phyloP scores from a whole-genome alignment of 176 grass and related monocot genomes.

The Musa beccarii region DNA sequence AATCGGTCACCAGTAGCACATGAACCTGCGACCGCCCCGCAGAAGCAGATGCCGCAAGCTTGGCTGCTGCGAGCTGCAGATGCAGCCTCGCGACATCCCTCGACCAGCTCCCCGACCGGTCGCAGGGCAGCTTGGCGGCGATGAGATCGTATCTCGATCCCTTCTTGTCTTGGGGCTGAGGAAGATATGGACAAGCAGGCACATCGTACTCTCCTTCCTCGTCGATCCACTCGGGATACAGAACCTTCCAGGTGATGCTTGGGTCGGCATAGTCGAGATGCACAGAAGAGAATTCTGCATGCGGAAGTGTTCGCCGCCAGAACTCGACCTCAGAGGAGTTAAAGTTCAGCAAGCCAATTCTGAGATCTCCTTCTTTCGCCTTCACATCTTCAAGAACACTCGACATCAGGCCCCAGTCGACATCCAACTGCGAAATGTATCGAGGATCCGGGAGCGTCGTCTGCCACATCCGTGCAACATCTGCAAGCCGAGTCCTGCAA shows the following conservation, averaged over 20 bases:
- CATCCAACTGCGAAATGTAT: not conserved
- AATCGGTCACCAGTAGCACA: not conserved
- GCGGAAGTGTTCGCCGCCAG: not conserved
- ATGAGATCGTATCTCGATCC: not conserved
- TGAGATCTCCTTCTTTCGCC: not conserved
- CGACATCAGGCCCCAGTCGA: not conserved
- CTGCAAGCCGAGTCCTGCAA: not conserved
- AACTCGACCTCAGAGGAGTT: not conserved
- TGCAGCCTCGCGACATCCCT: conserved; percentile 3
- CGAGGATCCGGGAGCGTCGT: not conserved
- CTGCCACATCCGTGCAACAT: not conserved
- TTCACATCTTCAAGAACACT: not conserved
- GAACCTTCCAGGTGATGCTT: not conserved
- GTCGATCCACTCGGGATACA: conserved; percentile 7
- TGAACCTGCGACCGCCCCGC: not conserved
- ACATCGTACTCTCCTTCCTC: not conserved
- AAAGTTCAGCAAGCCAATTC: not conserved
- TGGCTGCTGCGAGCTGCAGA: conserved; percentile 2
- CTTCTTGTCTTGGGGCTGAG: not conserved
- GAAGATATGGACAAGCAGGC: not conserved
- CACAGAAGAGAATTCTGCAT: not conserved
- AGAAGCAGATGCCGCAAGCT: not conserved
- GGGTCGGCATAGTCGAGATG: not conserved
- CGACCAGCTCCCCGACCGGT: not conserved
- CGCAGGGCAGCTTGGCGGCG: conserved; percentile 3